Conservation (phyloP, 2,329 filamentous ascomycete species). For the Tympanopsis confertula region DNA sequence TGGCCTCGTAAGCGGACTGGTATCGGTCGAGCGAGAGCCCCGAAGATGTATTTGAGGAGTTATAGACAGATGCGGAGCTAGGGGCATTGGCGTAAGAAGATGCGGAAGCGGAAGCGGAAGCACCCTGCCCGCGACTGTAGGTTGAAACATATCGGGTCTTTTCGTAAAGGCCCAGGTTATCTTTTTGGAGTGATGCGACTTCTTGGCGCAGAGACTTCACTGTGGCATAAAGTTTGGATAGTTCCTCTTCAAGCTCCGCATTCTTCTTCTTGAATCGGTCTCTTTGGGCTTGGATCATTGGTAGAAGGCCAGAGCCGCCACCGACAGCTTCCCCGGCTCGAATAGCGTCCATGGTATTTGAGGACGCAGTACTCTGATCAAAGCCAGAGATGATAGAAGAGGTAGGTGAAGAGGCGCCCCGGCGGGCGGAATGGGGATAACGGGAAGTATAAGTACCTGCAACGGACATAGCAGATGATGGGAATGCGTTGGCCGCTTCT, state of each 20-base stretch:
- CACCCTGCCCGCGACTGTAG: slow-evolving; percentile 64
- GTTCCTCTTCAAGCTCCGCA: slow-evolving; percentile 74
- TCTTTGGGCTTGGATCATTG: slow-evolving; percentile 95
- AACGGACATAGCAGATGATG: slow-evolving; percentile 82
- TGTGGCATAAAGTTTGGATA: slow-evolving; percentile 71
- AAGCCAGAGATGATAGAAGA: slow-evolving; percentile 98
- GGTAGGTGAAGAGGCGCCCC: slow-evolving; percentile 70
- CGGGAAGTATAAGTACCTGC: slow-evolving; percentile 69
- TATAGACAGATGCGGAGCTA: slow-evolving; percentile 45
- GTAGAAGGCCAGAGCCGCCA: slow-evolving; percentile 78
- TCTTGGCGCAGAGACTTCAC: slow-evolving; percentile 83
- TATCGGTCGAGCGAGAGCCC: slow-evolving; percentile 57
- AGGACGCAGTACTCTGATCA: slow-evolving; percentile 47
- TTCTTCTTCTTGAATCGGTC: slow-evolving; percentile 98
- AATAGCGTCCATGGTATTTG: slow-evolving; percentile 10
- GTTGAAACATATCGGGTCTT: slow-evolving; percentile 94
- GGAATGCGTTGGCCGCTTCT: slow-evolving; percentile 72
- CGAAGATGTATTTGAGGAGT: slow-evolving; percentile 46
- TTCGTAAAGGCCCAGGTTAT: slow-evolving; percentile 92
- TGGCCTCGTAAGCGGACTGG: slow-evolving; percentile 83
- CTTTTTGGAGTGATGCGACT: slow-evolving; percentile 82
- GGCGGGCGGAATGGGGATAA: slow-evolving; percentile 46
- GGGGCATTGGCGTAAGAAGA: slow-evolving; percentile 54
- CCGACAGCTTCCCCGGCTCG: slow-evolving; percentile 46
- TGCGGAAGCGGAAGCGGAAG: slow-evolving; percentile 34